Conservation (phyloP, 192 early-diverging fungal species). For the Linnemannia elongata region DNA sequence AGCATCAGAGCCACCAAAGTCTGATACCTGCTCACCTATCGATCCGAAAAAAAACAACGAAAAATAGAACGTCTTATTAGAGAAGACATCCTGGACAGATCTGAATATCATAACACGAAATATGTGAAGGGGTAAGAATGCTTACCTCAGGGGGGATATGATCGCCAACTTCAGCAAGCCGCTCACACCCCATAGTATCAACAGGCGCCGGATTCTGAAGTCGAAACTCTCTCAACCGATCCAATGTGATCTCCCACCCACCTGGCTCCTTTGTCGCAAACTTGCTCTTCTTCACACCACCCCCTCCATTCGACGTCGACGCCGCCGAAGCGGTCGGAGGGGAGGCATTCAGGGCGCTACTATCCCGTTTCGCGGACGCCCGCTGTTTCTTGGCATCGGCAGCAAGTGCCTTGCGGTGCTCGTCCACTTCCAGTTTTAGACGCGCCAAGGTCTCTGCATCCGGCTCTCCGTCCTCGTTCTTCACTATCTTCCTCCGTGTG, state of each 20-base stretch:
- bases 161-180: constrained; percentile 63
- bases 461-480: constrained; percentile 43
- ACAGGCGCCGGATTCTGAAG: constrained; percentile 79
- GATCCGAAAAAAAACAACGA: background rate
- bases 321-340: background rate
- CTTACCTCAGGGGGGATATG: constrained; percentile 54
- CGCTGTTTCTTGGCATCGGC: constrained; percentile 11
- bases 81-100: background rate
- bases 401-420: constrained; percentile 26
- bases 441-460: constrained; percentile 34
- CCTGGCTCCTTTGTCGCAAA: constrained; percentile 57
- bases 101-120: background rate
- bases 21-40: constrained; percentile 81
- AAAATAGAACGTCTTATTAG: background rate
- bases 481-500: constrained; percentile 24
- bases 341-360: background rate
- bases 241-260: constrained; percentile 76
- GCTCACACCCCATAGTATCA: constrained; percentile 91
- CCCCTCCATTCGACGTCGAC: background rate
- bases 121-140: background rate
- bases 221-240: constrained; percentile 78
- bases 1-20: constrained; percentile 89
- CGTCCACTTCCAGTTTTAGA: constrained; percentile 36
- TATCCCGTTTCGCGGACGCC: background rate
- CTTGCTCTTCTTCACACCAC: constrained; percentile 36